Evolutionary conservation across 192 early-diverging fungal species (phyloP), one percentile per base, ranked within the genome.

Genomic region (Tieghemiomyces parasiticus): DNA sequence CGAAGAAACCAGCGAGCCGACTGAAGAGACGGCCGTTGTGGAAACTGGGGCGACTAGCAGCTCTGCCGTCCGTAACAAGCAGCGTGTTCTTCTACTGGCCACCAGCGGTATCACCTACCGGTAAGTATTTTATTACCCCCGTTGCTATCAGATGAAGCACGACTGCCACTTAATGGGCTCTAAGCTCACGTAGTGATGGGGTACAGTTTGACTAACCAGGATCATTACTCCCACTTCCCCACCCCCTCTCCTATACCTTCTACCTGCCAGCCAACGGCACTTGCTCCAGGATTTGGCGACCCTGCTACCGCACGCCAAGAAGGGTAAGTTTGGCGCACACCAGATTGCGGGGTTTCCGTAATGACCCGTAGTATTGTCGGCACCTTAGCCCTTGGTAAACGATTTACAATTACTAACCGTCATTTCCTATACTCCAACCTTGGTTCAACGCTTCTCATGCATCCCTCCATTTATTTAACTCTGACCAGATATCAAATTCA

Each of bases 301-400:
- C 22, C 69, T 99, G 29, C 78, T 95, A 59, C 95, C 95, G 53
- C 95, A 99, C 68, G 78, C 89, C 34, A 96, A 96, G 74, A 95
- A 95, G 71, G 93, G 96, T 69, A 75, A 82, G n/a, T n/a, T n/a
- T n/a, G n/a, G n/a, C n/a, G n/a, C n/a, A n/a, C n/a, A n/a, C n/a
- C n/a, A n/a, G n/a, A n/a, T n/a, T n/a, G n/a, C n/a, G n/a, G n/a
- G n/a, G n/a, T n/a, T n/a, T n/a, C n/a, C n/a, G n/a, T n/a, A n/a
- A n/a, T n/a, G n/a, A n/a, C n/a, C n/a, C n/a, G n/a, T n/a, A n/a
- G n/a, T n/a, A n/a, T n/a, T n/a, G n/a, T n/a, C n/a, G n/a, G n/a
- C n/a, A n/a, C n/a, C n/a, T n/a, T n/a, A n/a, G n/a, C n/a, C n/a
- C n/a, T n/a, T n/a, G n/a, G n/a, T n/a, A n/a, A n/a, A n/a, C n/a